Conservation (phyloP, 139 green algal genomes). For the Mychonastes homosphaera region DNA sequence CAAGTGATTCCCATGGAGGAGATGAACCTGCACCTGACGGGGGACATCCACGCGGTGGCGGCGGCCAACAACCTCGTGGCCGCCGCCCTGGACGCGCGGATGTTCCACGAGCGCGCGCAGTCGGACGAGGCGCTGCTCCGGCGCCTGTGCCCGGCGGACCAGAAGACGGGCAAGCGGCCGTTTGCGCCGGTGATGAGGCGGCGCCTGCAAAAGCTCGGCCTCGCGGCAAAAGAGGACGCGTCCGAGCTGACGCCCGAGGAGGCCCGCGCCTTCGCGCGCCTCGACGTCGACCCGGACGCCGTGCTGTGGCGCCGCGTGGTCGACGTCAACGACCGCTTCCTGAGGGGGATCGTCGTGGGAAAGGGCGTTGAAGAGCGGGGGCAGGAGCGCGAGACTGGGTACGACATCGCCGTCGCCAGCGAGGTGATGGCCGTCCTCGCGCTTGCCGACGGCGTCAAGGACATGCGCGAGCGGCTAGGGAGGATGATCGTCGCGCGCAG, state of each 20-base stretch:
- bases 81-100: constrained; percentile 87
- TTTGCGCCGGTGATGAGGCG: constrained; percentile 86
- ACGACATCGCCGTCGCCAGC: constrained; percentile 90
- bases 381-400: constrained; percentile 53
- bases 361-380: constrained; percentile 59
- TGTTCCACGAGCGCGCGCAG: constrained; percentile 93
- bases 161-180: constrained; percentile 46
- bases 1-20: constrained; percentile 89
- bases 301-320: constrained; percentile 95
- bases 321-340: constrained; percentile 93
- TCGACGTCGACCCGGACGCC: constrained; percentile 83
- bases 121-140: constrained; percentile 70
- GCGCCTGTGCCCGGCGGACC: constrained; percentile 62
- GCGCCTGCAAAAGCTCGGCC: constrained; percentile 83
- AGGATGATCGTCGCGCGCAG: neutral
- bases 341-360: constrained; percentile 79
- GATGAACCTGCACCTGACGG: constrained; percentile 86
- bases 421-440: constrained; percentile 99
- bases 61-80: constrained; percentile 96
- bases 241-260: constrained; percentile 81
- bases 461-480: constrained; percentile 67
- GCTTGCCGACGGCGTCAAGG: constrained; percentile 66
- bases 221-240: constrained; percentile 82
- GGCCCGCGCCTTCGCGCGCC: constrained; percentile 62
- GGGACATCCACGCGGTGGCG: constrained; percentile 96